phyloP scores from a whole-genome alignment of 2,329 filamentous ascomycete species.

The Penicillium polonicum region DNA sequence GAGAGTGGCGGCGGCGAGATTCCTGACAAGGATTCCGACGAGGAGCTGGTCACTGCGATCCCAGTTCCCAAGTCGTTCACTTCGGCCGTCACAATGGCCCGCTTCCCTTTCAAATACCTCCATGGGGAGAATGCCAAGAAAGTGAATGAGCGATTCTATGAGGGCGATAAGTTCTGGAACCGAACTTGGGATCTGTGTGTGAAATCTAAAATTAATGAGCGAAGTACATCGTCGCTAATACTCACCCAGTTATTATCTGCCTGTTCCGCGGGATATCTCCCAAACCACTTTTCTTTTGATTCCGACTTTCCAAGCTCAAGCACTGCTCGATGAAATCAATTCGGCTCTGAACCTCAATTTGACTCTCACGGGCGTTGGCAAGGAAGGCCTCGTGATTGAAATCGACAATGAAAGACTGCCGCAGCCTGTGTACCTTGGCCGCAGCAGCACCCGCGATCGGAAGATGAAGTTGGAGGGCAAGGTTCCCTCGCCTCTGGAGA shows the following conservation, averaged over 20 bases:
- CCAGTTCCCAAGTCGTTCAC: conserved; percentile 35
- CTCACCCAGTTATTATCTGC: conserved; percentile 63
- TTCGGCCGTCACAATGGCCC: conserved; percentile 39
- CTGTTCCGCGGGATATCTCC: conserved; percentile 50
- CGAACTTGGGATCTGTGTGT: conserved; percentile 76
- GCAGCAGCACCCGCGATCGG: conserved; percentile 49
- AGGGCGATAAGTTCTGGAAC: conserved; percentile 47
- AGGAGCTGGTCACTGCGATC: neutral
- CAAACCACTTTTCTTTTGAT: conserved; percentile 65
- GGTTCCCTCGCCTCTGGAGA: conserved; percentile 30
- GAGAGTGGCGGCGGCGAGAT: neutral
- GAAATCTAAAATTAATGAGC: neutral
- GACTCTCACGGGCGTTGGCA: conserved; percentile 56
- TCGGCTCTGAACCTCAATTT: conserved; percentile 51
- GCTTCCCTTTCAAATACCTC: conserved; percentile 47
- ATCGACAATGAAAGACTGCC: conserved; percentile 63
- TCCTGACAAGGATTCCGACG: neutral
- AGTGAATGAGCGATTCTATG: conserved; percentile 43
- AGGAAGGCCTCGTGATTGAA: conserved; percentile 57
- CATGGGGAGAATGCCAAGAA: conserved; percentile 30
- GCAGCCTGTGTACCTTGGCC: conserved; percentile 67
- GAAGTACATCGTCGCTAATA: neutral
- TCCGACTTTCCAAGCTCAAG: conserved; percentile 62
- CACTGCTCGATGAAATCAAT: conserved; percentile 66
- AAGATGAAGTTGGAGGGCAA: conserved; percentile 37